Conservation (phyloP, 805 yeast species). For the Ogataea thermomethanolica region DNA sequence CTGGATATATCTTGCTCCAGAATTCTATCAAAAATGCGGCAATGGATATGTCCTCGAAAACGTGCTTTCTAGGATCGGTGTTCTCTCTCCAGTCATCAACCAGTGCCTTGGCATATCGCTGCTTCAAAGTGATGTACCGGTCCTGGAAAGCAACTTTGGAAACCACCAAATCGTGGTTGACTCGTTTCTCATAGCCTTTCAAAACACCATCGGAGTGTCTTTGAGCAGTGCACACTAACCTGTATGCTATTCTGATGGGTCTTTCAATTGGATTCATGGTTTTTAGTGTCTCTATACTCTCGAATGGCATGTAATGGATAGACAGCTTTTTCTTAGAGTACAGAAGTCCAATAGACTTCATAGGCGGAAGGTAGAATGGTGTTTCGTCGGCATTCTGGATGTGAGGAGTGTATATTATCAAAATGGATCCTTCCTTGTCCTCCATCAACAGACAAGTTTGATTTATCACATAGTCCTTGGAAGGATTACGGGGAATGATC, state of each 20-base stretch:
- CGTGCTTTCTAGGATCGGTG: conserved; percentile 94
- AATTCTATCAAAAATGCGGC: conserved; percentile 90
- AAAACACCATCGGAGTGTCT: conserved; percentile 83
- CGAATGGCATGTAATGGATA: conserved; percentile 72
- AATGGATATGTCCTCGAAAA: conserved; percentile 92
- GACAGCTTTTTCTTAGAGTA: conserved; percentile 49
- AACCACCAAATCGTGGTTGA: conserved; percentile 82
- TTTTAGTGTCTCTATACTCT: conserved; percentile 27
- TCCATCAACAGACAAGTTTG: conserved; percentile 71
- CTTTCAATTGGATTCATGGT: conserved; percentile 49
- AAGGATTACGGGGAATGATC: conserved; percentile 88
- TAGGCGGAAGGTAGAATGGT: conserved; percentile 90
- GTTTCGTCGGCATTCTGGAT: conserved; percentile 52
- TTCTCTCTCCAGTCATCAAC: conserved; percentile 88
- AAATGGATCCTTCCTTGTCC: conserved; percentile 37
- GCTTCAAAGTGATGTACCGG: conserved; percentile 73
- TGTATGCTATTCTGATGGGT: conserved; percentile 74
- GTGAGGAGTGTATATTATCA: conserved; percentile 80
- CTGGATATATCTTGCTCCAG: conserved; percentile 55
- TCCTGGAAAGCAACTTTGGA: conserved; percentile 81
- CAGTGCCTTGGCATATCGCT: conserved; percentile 69
- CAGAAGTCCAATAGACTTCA: conserved; percentile 70
- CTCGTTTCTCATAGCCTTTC: conserved; percentile 84
- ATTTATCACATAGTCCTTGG: conserved; percentile 74
- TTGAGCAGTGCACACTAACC: conserved; percentile 72